Conservation (phyloP, 139 green algal genomes). For the Chlamydomonas incerta region DNA sequence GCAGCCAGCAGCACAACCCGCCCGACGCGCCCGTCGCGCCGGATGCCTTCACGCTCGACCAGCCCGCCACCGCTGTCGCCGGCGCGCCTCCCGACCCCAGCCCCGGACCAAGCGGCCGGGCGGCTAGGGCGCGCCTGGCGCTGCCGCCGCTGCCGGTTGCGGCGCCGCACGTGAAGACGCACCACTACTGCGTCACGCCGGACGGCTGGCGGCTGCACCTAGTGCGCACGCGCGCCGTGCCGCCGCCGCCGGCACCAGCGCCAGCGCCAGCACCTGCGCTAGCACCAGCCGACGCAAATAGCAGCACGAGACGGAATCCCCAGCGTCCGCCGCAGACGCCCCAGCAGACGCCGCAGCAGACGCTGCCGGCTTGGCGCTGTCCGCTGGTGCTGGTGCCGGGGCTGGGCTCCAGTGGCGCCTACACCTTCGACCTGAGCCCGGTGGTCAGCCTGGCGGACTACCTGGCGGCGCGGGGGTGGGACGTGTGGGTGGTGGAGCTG, state of each 20-base stretch:
- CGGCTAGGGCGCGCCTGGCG: neutral
- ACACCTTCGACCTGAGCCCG: slow-evolving; percentile 64
- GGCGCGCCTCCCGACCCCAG: too few relatives aligned
- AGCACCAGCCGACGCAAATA: neutral
- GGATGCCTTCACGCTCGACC: neutral
- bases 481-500: slow-evolving; percentile 68
- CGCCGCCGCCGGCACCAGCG: neutral
- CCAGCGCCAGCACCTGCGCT: neutral
- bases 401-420: slow-evolving; percentile 57
- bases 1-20: neutral
- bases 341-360: neutral
- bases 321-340: neutral
- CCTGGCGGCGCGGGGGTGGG: slow-evolving; percentile 57
- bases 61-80: too few relatives aligned
- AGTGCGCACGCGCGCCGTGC: slow-evolving; percentile 26
- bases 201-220: slow-evolving; percentile 65
- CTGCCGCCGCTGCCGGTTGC: neutral
- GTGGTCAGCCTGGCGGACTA: slow-evolving; percentile 56
- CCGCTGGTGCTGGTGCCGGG: slow-evolving; percentile 56
- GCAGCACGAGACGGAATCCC: too few relatives aligned
- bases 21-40: neutral
- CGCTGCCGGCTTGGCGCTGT: neutral
- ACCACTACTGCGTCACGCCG: slow-evolving; percentile 32
- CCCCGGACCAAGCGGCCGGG: too few relatives aligned
- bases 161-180: slow-evolving; percentile 46